These are phyloP conservation scores for Trichoderma sp. DNA, from an alignment of 2,329 filamentous ascomycete species.

Conservation along the genomic window DNA sequence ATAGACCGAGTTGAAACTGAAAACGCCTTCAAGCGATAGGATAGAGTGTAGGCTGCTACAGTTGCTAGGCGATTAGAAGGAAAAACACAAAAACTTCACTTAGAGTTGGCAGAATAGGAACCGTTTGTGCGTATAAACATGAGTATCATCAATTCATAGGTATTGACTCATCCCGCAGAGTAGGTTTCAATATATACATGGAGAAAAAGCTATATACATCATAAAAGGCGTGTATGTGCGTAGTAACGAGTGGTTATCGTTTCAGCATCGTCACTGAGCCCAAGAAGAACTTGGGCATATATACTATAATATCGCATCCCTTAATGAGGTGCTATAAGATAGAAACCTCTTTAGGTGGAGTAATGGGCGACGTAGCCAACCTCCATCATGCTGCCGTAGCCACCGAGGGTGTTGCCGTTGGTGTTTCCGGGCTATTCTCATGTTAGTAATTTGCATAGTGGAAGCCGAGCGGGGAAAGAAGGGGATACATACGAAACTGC, in stretches of 20 bases:
- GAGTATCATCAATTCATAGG: constrained; percentile 9
- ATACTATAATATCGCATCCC: constrained; percentile 6
- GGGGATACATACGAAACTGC: constrained; percentile 48
- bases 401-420: constrained; percentile 47
- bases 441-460: background rate
- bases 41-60: background rate
- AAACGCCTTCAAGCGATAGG: background rate
- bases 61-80: background rate
- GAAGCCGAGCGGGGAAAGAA: background rate
- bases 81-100: background rate
- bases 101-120: background rate
- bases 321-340: background rate
- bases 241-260: background rate
- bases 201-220: constrained; percentile 19
- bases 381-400: constrained; percentile 53
- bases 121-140: background rate
- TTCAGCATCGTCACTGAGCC: background rate
- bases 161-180: background rate
- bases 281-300: constrained; percentile 4
- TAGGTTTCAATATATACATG: constrained; percentile 26
- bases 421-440: constrained; percentile 50
- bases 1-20: background rate
- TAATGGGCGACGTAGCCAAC: constrained; percentile 53
- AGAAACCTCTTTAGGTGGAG: constrained; percentile 17
- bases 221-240: constrained; percentile 3